phyloP scores from a whole-genome alignment of 225 moss, liverwort and hornwort genomes.

The Pseudisothecium myosuroides region DNA sequence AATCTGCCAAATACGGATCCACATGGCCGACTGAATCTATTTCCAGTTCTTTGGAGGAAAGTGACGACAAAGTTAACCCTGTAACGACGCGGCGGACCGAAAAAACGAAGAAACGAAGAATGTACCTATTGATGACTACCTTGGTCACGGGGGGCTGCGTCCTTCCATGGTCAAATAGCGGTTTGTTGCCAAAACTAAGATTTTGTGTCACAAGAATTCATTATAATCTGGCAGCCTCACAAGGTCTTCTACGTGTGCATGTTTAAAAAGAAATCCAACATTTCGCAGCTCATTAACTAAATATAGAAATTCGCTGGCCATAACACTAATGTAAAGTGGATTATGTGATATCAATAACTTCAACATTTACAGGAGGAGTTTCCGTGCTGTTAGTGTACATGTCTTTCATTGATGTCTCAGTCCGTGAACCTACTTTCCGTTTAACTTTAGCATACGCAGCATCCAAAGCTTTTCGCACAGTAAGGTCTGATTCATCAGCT shows the following conservation, averaged over 20 bases:
- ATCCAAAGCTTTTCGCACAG: slow-evolving; percentile 70
- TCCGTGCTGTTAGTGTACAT: background rate
- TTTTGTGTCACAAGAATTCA: background rate
- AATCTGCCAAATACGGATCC: background rate
- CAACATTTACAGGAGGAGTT: slow-evolving; percentile 21
- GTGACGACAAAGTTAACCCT: background rate
- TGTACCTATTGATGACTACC: background rate
- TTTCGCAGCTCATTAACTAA: background rate
- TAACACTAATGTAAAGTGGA: background rate
- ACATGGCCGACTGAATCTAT: background rate
- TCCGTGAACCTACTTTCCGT: slow-evolving; percentile 10
- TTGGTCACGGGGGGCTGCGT: background rate
- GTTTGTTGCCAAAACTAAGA: background rate
- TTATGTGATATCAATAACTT: slow-evolving; percentile 37
- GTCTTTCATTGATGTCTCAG: slow-evolving; percentile 18
- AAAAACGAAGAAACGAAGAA: background rate
- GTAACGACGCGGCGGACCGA: background rate
- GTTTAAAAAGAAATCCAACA: background rate
- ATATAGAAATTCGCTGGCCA: background rate
- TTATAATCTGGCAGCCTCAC: background rate
- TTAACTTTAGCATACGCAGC: slow-evolving; percentile 32
- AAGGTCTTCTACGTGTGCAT: background rate
- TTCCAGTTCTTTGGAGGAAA: background rate
- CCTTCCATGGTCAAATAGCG: background rate
- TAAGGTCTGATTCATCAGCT: slow-evolving; percentile 19